Evolutionary conservation across 768 basidiomycete genomes (phyloP).

Genomic region (Lactarius sp.): DNA sequence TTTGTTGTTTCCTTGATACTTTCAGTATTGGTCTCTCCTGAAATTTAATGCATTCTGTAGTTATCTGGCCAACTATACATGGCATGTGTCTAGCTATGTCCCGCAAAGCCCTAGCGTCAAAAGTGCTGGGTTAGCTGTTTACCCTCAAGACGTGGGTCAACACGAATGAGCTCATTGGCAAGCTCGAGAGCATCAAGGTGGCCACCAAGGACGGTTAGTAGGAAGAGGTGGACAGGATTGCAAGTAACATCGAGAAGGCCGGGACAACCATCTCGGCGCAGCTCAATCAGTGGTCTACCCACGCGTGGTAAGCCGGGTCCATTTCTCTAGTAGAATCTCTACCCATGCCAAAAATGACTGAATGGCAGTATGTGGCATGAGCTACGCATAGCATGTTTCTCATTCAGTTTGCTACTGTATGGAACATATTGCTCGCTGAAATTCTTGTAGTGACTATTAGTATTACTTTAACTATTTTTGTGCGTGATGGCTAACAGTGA

Average conservation of each 20-base stretch:
- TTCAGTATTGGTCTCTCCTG: not conserved
- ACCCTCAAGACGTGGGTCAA: constrained; percentile 78
- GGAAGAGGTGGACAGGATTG: constrained; percentile 74
- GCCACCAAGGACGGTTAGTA: constrained; percentile 81
- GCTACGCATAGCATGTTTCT: constrained; percentile 84
- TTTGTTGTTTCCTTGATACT: not conserved
- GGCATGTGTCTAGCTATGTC: not conserved
- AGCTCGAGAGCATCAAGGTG: constrained; percentile 67
- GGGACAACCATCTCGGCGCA: constrained; percentile 72
- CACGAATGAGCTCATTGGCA: constrained; percentile 58
- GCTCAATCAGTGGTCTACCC: constrained; percentile 77
- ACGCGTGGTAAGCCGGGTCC: constrained; percentile 58
- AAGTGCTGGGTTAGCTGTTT: not conserved
- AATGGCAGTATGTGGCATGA: constrained; percentile 80
- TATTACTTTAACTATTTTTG: too few species aligned
- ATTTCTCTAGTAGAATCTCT: too few species aligned
- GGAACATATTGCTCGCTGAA: too few species aligned
- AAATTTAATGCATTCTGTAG: not conserved
- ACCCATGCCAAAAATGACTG: too few species aligned
- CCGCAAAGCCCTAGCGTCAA: not conserved
- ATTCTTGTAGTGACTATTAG: too few species aligned
- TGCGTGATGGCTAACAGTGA: too few species aligned
- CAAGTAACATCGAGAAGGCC: constrained; percentile 74
- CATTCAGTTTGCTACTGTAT: constrained; percentile 45
- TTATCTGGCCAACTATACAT: not conserved